A percentile compares a stretch with the other conserved stretches of the same genome.
Conservation (phyloP, 2,329 filamentous ascomycete genomes). For the Aspergillus japonicus region DNA sequence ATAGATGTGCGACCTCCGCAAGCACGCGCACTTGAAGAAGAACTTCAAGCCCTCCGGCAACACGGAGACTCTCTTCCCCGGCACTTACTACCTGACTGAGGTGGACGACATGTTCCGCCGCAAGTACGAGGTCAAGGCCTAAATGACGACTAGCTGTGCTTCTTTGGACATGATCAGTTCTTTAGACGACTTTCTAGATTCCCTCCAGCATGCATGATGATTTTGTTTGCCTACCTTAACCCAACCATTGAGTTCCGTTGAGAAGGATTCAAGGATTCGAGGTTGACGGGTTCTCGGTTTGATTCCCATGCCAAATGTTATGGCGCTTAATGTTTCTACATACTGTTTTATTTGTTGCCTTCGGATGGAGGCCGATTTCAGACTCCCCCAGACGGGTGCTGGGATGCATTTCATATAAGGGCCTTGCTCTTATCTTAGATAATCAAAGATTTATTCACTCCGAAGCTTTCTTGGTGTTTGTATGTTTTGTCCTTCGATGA, state of each 20-base stretch:
- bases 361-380: constrained; percentile 1
- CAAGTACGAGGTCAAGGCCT: constrained; percentile 73
- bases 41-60: constrained; percentile 70
- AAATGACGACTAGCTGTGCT: constrained; percentile 30
- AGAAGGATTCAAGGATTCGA: constrained; percentile 5
- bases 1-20: constrained; percentile 75
- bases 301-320: not conserved
- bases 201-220: constrained; percentile 33
- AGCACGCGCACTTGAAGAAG: constrained; percentile 82
- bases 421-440: constrained; percentile 18
- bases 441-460: constrained; percentile 9
- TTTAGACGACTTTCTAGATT: constrained; percentile 39
- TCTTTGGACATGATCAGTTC: constrained; percentile 27
- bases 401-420: constrained; percentile 11
- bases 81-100: constrained; percentile 75
- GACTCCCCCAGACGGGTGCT: constrained; percentile 2
- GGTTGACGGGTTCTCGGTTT: constrained; percentile 8
- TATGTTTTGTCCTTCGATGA: not conserved
- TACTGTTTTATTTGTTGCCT: constrained; percentile 4
- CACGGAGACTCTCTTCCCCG: constrained; percentile 62
- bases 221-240: constrained; percentile 24
- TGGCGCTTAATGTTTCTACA: constrained; percentile 5
- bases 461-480: not conserved
- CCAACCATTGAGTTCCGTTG: constrained; percentile 27
- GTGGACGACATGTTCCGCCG: constrained; percentile 86